Percentiles rank a stretch among this genome's conserved stretches.
Evolutionary conservation across 2,329 filamentous ascomycete species (phyloP).

Genomic region (Aspergillus novoparasiticus): DNA sequence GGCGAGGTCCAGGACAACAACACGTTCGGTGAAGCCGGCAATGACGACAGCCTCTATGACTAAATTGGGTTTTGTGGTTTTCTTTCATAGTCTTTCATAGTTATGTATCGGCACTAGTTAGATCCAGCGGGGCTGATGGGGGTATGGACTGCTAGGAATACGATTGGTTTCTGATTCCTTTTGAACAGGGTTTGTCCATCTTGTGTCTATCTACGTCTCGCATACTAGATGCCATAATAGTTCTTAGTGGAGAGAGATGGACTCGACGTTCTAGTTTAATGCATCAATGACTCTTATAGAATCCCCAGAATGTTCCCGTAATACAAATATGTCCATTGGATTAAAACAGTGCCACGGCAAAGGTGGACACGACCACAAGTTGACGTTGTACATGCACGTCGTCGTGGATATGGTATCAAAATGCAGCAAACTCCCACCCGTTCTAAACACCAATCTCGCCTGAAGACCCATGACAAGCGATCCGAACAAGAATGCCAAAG

Average conservation of each 20-base stretch:
- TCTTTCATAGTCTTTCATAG: conserved; percentile 40
- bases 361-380: neutral
- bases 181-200: conserved; percentile 6
- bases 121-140: conserved; percentile 24
- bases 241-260: conserved; percentile 17
- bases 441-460: conserved; percentile 13
- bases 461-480: neutral
- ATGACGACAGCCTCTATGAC: conserved; percentile 97
- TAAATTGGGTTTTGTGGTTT: conserved; percentile 54
- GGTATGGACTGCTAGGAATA: conserved; percentile 21
- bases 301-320: neutral
- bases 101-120: conserved; percentile 29
- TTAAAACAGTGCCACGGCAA: neutral
- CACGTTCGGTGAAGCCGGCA: conserved; percentile 80
- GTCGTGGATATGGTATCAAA: conserved; percentile 15
- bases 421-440: conserved; percentile 11
- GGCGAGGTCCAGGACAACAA: conserved; percentile 58
- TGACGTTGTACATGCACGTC: conserved; percentile 13
- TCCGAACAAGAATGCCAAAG: neutral
- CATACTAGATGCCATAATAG: conserved; percentile 32
- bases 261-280: conserved; percentile 3
- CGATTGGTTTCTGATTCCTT: conserved; percentile 23
- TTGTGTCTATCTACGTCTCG: conserved; percentile 17
- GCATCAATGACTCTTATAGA: neutral
- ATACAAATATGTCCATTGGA: neutral